Conservation (phyloP, 1,284 basidiomycete genomes). For the Cutaneotrichosporon mucoides region DNA sequence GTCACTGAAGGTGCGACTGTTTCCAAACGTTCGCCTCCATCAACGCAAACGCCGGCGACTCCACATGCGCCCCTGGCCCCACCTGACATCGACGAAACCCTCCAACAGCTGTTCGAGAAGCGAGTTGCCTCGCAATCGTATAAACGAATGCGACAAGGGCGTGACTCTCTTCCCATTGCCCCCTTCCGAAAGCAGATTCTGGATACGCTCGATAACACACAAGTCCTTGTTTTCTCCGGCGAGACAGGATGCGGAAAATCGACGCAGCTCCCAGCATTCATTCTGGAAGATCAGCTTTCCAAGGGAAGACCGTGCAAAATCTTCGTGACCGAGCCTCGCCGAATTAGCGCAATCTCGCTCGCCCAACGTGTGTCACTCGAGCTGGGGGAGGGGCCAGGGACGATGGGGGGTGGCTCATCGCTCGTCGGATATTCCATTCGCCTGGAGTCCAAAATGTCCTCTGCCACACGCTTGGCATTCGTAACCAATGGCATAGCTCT, state of each 20-base stretch:
- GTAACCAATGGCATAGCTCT: constrained; percentile 95
- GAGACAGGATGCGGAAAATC: constrained; percentile 99
- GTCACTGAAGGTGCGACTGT: background rate
- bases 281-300: constrained; percentile 84
- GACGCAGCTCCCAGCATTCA: constrained; percentile 92
- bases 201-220: constrained; percentile 66
- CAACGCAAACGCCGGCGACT: background rate
- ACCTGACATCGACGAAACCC: constrained; percentile 25
- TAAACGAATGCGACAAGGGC: constrained; percentile 63
- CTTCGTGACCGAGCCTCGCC: constrained; percentile 91
- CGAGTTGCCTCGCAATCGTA: constrained; percentile 65
- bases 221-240: constrained; percentile 89
- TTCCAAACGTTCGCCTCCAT: background rate
- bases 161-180: constrained; percentile 82
- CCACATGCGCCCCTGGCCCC: background rate
- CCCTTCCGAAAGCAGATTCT: constrained; percentile 74
- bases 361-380: constrained; percentile 94
- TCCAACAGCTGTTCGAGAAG: constrained; percentile 59
- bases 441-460: constrained; percentile 80
- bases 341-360: constrained; percentile 95
- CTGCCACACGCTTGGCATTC: constrained; percentile 74
- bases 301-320: constrained; percentile 84
- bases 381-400: constrained; percentile 76
- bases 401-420: constrained; percentile 74
- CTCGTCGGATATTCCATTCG: constrained; percentile 94